Conservation (phyloP, 352 stramenopile species). For the Phytophthora pluvialis region DNA sequence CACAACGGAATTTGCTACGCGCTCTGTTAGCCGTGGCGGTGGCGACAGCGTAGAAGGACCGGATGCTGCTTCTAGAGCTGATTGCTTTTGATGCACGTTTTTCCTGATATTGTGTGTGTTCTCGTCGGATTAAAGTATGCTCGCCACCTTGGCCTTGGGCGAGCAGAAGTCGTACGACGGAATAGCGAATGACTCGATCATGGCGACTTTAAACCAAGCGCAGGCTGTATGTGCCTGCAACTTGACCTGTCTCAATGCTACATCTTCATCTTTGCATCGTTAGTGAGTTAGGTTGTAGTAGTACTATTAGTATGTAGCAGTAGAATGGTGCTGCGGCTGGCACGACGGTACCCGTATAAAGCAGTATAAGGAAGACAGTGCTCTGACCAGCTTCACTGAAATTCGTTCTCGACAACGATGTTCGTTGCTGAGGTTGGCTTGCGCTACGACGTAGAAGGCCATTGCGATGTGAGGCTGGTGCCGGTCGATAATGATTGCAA, state of each 20-base stretch:
- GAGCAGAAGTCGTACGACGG: constrained; percentile 81
- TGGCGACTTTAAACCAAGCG: constrained; percentile 89
- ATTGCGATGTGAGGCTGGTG: too few species aligned
- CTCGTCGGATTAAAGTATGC: constrained; percentile 69
- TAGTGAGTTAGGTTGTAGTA: neutral
- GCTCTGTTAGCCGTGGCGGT: neutral
- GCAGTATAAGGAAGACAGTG: too few species aligned
- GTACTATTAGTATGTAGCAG: too few species aligned
- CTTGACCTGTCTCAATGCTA: constrained; percentile 91
- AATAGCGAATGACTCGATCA: constrained; percentile 74
- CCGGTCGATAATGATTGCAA: too few species aligned
- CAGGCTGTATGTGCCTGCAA: constrained; percentile 62
- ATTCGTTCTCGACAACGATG: too few species aligned
- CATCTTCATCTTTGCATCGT: constrained; percentile 38
- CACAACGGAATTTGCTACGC: constrained; percentile 41
- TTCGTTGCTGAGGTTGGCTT: too few species aligned
- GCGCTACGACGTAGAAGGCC: too few species aligned
- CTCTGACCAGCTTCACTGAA: too few species aligned
- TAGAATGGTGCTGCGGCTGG: too few species aligned
- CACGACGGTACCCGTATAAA: too few species aligned
- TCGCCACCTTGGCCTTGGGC: constrained; percentile 81
- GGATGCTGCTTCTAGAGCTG: neutral
- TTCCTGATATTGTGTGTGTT: constrained; percentile 1
- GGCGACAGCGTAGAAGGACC: too few species aligned
- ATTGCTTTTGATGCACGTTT: constrained; percentile 7